Evolutionary conservation across 106 monocot species (phyloP), one percentile per base, ranked within the genome.

Genomic region (Hemerocallis citrina): DNA sequence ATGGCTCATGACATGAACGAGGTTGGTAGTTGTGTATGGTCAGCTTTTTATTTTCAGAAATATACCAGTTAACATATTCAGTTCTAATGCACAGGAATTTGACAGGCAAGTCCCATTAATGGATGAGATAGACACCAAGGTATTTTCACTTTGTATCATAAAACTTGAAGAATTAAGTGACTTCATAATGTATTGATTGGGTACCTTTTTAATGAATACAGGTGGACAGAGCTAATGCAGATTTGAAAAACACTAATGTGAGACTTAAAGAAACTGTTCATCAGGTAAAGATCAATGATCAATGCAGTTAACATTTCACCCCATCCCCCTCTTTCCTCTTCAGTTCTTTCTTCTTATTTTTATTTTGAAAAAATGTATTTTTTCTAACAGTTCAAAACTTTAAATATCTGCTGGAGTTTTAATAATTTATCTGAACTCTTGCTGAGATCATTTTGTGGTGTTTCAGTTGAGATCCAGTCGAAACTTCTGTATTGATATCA

Each of bases 1-100:
- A 88, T 98, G 96, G 91, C 96, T 25, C 71, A 73, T 68, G 96
- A 92, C 75, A 98, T 98, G 96, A 92, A 98, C 62, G 91, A 98
- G 91, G 96, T 90, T 24, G 22, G 46, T 57, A 5, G 5, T 29
- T 5, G 21, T 58, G 57, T 55, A 20, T 44, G 68, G 31, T 61
- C 42, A n/a, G n/a, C 27, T 17, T 38, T 61, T 19, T 37, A 32
- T 42, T 41, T 58, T 33, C 52, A 31, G 33, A 13, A 43, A 44
- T 32, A 31, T 1, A 15, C 3, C 8, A 42, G 15, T 15, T 63
- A 19, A 65, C 30, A 12, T 29, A 49, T 41, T 24, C 34, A 25
- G 41, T 28, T 72, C 11, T 50, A 33, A 11, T 75, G 56, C 55
- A 22, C 80, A 96, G 96, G 96, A 96, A 79, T 29, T 96, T 66